These are phyloP conservation scores for Rhizomucor pusillus DNA, from an alignment of 371 early-diverging fungal genomes.

Conservation along the genomic window DNA sequence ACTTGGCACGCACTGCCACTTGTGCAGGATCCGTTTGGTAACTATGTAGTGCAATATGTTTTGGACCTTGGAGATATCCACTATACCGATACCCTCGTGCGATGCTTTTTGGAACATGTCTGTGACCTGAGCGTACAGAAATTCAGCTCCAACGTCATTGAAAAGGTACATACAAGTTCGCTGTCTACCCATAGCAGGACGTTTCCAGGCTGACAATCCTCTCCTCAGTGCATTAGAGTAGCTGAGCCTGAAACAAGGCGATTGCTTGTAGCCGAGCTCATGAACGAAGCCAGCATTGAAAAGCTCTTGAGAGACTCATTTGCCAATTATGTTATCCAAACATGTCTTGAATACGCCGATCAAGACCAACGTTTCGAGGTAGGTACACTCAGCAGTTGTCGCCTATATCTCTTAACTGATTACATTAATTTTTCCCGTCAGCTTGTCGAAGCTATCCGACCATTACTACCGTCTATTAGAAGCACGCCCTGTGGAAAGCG, in stretches of 20 bases:
- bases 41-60: slow-evolving; percentile 98
- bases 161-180: too few species aligned
- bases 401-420: slow-evolving; percentile 46
- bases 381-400: neutral
- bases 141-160: slow-evolving; percentile 92
- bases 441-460: slow-evolving; percentile 77
- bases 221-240: slow-evolving; percentile 86
- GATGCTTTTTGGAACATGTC: slow-evolving; percentile 76
- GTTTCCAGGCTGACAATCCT: too few species aligned
- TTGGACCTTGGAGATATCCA: slow-evolving; percentile 73
- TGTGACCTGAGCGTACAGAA: slow-evolving; percentile 81
- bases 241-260: slow-evolving; percentile 70
- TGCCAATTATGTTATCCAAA: slow-evolving; percentile 92
- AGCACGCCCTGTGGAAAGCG: slow-evolving; percentile 88
- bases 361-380: slow-evolving; percentile 66
- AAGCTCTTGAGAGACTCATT: slow-evolving; percentile 81
- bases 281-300: slow-evolving; percentile 65
- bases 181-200: too few species aligned
- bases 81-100: slow-evolving; percentile 71
- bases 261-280: slow-evolving; percentile 71
- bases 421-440: slow-evolving; percentile 25
- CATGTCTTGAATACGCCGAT: slow-evolving; percentile 83
- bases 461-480: slow-evolving; percentile 73
- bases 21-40: slow-evolving; percentile 96
- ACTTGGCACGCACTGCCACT: slow-evolving; percentile 74